Conservation (phyloP, 2,329 filamentous ascomycete species). For the Fusarium sp. region DNA sequence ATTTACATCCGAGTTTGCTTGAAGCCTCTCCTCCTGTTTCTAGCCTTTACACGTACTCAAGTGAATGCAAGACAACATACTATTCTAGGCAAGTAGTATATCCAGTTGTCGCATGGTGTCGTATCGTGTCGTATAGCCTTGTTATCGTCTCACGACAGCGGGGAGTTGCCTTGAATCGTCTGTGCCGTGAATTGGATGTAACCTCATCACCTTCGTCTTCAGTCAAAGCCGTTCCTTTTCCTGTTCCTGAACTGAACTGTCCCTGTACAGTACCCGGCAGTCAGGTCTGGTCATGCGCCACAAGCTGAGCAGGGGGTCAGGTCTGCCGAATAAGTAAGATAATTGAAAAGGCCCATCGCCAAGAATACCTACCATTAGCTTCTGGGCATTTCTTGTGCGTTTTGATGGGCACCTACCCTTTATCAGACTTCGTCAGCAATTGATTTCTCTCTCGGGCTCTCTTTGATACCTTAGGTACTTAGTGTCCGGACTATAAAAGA, state of each 20-base stretch:
- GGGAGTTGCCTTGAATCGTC: neutral
- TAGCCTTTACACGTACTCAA: neutral
- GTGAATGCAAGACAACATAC: neutral
- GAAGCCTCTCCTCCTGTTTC: constrained; percentile 5
- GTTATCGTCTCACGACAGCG: constrained; percentile 16
- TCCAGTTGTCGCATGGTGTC: neutral
- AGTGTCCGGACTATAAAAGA: no score
- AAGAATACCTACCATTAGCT: constrained; percentile 22
- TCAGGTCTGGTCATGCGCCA: constrained; percentile 37
- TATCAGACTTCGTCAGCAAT: neutral
- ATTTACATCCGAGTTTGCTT: neutral
- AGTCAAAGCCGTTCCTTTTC: constrained; percentile 1
- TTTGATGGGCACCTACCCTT: neutral
- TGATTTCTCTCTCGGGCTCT: neutral
- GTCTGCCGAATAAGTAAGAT: constrained; percentile 18
- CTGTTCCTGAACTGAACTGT: constrained; percentile 6
- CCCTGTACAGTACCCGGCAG: constrained; percentile 24
- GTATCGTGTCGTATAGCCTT: neutral
- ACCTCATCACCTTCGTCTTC: neutral
- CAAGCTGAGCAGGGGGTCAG: constrained; percentile 19
- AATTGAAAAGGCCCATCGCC: constrained; percentile 34
- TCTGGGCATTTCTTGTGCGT: constrained; percentile 2
- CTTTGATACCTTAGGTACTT: neutral
- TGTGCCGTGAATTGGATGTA: constrained; percentile 6
- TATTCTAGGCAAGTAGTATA: neutral